Percentiles rank a stretch among this genome's conserved stretches.
Evolutionary conservation across 805 yeast species (phyloP).

Genomic region (Candida rishiriensis): DNA sequence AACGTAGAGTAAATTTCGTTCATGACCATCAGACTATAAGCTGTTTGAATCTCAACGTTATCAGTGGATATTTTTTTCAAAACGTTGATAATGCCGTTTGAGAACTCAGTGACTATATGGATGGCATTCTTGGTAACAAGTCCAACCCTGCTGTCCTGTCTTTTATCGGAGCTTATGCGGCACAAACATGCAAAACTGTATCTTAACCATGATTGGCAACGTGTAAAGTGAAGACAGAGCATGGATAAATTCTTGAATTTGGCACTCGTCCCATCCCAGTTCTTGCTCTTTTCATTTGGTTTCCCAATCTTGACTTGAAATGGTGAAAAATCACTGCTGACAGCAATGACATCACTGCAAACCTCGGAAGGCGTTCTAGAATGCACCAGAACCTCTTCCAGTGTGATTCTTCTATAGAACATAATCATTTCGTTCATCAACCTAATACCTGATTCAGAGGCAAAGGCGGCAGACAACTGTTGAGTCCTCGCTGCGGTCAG

Average conservation of each 20-base stretch:
- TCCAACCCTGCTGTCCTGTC: constrained; percentile 37
- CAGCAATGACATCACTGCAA: constrained; percentile 36
- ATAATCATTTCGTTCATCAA: constrained; percentile 38
- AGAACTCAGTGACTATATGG: constrained; percentile 21
- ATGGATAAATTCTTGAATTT: constrained; percentile 61
- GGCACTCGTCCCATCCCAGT: constrained; percentile 45
- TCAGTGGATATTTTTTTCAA: constrained; percentile 15
- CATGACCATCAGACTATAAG: constrained; percentile 22
- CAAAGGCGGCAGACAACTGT: constrained; percentile 38
- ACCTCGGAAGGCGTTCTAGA: constrained; percentile 43
- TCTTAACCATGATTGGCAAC: constrained; percentile 40
- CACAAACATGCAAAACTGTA: constrained; percentile 28
- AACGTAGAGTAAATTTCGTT: constrained; percentile 24
- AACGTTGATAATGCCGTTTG: constrained; percentile 15
- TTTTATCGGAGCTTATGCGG: constrained; percentile 32
- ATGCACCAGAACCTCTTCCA: constrained; percentile 56
- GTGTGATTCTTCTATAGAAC: constrained; percentile 45
- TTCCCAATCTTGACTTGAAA: constrained; percentile 40
- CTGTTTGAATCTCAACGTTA: constrained; percentile 20
- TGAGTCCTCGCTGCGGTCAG: constrained; percentile 42
- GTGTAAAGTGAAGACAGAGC: constrained; percentile 45
- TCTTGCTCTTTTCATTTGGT: constrained; percentile 33
- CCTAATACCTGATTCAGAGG: constrained; percentile 36
- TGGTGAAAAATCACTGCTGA: constrained; percentile 33
- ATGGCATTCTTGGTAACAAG: constrained; percentile 25